A percentile compares a stretch with the other conserved stretches of the same genome.
Conservation (phyloP, 495 filamentous ascomycete species). For the Penicillium egyptiacum region DNA sequence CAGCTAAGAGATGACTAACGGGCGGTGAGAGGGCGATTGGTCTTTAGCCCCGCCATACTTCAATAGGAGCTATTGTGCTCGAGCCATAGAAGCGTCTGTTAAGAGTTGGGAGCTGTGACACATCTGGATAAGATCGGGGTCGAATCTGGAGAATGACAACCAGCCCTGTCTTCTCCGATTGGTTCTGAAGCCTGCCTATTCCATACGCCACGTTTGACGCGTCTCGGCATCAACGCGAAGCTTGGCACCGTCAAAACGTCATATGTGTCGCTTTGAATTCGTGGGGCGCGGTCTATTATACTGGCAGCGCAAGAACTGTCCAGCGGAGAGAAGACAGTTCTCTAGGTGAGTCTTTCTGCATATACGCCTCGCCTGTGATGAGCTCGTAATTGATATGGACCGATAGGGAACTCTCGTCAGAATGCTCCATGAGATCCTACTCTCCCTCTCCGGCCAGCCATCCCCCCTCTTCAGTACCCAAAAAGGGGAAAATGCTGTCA, state of each 20-base stretch:
- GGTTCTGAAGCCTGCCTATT: background rate
- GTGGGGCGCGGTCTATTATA: conserved; percentile 48
- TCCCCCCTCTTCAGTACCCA: conserved; percentile 72
- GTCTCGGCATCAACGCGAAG: conserved; percentile 5
- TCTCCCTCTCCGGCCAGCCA: conserved; percentile 89
- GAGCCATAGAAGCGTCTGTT: background rate
- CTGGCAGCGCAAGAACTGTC: conserved; percentile 38
- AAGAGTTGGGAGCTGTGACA: background rate
- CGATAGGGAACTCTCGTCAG: conserved; percentile 36
- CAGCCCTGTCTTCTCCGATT: background rate
- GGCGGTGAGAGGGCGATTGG: conserved; percentile 11
- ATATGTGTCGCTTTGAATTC: conserved; percentile 55
- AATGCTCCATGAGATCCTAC: conserved; percentile 97
- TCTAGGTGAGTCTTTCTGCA: conserved; percentile 24
- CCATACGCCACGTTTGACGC: background rate
- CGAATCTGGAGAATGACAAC: conserved; percentile 2
- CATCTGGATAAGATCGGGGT: background rate
- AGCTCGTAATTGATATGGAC: conserved; percentile 1
- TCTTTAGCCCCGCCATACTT: conserved; percentile 17
- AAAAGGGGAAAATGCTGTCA: conserved; percentile 35
- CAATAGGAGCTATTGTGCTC: conserved; percentile 2
- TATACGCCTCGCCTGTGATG: background rate
- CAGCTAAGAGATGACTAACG: conserved; percentile 10
- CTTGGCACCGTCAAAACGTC: conserved; percentile 10
- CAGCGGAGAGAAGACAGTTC: conserved; percentile 20